These are phyloP conservation scores for Ophiobolus disseminans DNA, from an alignment of 2,329 filamentous ascomycete species.

Conservation along the genomic window DNA sequence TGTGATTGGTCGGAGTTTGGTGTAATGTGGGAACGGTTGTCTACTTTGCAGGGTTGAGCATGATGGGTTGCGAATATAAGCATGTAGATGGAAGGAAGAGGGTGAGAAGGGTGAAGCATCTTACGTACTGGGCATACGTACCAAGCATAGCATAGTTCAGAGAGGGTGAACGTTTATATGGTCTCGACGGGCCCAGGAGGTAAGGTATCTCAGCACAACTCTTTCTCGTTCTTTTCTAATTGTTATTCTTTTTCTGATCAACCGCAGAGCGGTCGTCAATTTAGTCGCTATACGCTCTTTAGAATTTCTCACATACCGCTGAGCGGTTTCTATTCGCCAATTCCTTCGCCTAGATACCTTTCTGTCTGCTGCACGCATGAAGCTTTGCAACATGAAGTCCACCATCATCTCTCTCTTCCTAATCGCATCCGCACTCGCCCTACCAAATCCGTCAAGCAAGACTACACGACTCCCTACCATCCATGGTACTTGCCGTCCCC, in stretches of 20 bases:
- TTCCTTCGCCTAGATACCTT: not conserved
- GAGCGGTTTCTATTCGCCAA: slow-evolving; percentile 22
- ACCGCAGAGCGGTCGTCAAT: slow-evolving; percentile 35
- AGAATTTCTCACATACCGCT: slow-evolving; percentile 24
- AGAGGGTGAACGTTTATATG: slow-evolving; percentile 1
- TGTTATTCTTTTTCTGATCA: slow-evolving; percentile 28
- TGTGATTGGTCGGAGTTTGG: slow-evolving; percentile 20
- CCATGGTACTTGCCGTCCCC: slow-evolving; percentile 1
- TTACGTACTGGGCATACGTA: not conserved
- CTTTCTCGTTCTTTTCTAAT: slow-evolving; percentile 10
- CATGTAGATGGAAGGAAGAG: not conserved
- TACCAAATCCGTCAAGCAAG: slow-evolving; percentile 18
- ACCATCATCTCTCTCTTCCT: slow-evolving; percentile 17
- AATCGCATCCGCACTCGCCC: slow-evolving; percentile 17
- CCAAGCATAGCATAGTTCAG: too few species aligned
- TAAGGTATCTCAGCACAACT: not conserved
- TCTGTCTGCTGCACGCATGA: not conserved
- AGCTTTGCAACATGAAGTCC: slow-evolving; percentile 25
- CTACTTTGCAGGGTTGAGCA: slow-evolving; percentile 20
- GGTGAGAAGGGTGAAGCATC: too few species aligned
- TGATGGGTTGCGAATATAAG: slow-evolving; percentile 6
- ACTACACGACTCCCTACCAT: slow-evolving; percentile 2
- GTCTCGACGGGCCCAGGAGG: not conserved
- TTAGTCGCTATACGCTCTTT: slow-evolving; percentile 21
- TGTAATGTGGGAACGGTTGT: too few species aligned